phyloP scores from a whole-genome alignment of 2,329 filamentous ascomycete genomes.

The Colletotrichum filicis region DNA sequence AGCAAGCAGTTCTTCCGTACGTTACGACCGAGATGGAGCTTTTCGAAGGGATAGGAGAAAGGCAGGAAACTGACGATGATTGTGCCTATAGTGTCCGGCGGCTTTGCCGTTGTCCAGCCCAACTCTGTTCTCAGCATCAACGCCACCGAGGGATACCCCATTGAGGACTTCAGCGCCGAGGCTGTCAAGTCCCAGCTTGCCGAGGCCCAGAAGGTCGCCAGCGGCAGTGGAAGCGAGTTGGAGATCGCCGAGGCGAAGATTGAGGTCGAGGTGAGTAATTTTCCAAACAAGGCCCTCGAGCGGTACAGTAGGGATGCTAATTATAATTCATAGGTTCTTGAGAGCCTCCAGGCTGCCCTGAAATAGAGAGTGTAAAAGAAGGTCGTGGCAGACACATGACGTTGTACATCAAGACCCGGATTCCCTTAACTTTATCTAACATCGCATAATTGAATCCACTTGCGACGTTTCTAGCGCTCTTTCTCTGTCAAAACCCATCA shows the following conservation, averaged over 20 bases:
- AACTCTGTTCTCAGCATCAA: slow-evolving; percentile 97
- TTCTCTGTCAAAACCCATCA: not conserved
- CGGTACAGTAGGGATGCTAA: slow-evolving; percentile 47
- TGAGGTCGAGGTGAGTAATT: slow-evolving; percentile 85
- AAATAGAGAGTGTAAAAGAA: slow-evolving; percentile 76
- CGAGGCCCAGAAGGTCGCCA: slow-evolving; percentile 95
- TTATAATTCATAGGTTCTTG: slow-evolving; percentile 71
- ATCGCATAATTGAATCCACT: slow-evolving; percentile 37
- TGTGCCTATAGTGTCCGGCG: slow-evolving; percentile 81
- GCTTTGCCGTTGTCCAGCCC: slow-evolving; percentile 97
- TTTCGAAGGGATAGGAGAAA: slow-evolving; percentile 36
- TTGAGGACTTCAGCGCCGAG: slow-evolving; percentile 96
- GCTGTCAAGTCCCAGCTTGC: slow-evolving; percentile 89
- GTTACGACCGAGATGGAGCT: slow-evolving; percentile 50
- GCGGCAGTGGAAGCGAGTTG: slow-evolving; percentile 91
- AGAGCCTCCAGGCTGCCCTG: slow-evolving; percentile 82
- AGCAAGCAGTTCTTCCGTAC: slow-evolving; percentile 98
- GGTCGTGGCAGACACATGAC: slow-evolving; percentile 42
- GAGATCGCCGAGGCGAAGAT: slow-evolving; percentile 99
- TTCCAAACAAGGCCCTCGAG: not conserved
- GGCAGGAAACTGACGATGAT: slow-evolving; percentile 29
- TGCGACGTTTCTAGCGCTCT: slow-evolving; percentile 33
- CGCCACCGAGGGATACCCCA: slow-evolving; percentile 91
- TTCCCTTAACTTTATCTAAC: slow-evolving; percentile 37
- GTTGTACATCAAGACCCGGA: slow-evolving; percentile 53